Conservation (phyloP, 176 grass and related monocot species). For the Secale cereale region DNA sequence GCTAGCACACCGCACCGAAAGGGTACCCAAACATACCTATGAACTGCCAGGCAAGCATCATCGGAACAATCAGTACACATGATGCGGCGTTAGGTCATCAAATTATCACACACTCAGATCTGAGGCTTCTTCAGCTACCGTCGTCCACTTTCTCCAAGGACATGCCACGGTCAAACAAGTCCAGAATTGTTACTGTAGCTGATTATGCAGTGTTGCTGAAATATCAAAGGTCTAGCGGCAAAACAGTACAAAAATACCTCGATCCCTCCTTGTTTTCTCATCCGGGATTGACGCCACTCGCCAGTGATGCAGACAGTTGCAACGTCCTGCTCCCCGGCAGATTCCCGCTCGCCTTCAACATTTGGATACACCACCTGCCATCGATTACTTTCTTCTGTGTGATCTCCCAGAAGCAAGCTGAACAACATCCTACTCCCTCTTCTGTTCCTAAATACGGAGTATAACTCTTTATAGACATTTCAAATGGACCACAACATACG, state of each 20-base stretch:
- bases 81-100: neutral
- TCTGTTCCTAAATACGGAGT: too few species aligned
- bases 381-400: neutral
- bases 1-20: neutral
- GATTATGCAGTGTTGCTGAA: neutral
- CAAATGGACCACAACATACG: too few species aligned
- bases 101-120: neutral
- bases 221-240: neutral
- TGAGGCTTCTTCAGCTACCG: constrained; percentile 12
- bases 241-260: neutral
- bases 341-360: neutral
- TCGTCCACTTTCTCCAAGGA: neutral
- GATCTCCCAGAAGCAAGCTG: neutral
- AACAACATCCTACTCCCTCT: neutral
- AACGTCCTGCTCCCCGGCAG: neutral
- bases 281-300: neutral
- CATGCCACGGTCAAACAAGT: constrained; percentile 4
- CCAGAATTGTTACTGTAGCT: neutral
- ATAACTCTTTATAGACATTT: too few species aligned
- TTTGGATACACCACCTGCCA: neutral
- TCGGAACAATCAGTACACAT: neutral
- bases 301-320: neutral
- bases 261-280: neutral
- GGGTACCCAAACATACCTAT: neutral
- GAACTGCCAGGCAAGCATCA: constrained; percentile 6